phyloP scores from a whole-genome alignment of 805 yeast genomes.

The Lachancea meyersii region DNA sequence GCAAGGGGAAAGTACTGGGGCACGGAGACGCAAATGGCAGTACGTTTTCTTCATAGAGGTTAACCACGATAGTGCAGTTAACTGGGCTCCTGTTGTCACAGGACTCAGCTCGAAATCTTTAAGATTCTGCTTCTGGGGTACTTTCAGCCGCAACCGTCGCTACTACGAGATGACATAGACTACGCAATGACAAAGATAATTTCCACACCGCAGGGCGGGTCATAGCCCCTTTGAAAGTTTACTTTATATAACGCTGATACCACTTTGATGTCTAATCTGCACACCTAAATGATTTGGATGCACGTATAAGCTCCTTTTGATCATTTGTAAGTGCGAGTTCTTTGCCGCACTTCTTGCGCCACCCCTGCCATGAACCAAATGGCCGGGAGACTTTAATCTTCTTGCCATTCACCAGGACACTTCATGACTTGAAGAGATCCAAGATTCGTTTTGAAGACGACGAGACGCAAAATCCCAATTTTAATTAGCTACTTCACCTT shows the following conservation, averaged over 20 bases:
- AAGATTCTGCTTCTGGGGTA: slow-evolving; percentile 54
- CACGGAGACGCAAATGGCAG: slow-evolving; percentile 50
- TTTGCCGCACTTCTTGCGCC: too few species aligned
- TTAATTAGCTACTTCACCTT: slow-evolving; percentile 33
- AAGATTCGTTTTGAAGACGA: too few species aligned
- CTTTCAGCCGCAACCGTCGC: slow-evolving; percentile 42
- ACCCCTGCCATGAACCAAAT: too few species aligned
- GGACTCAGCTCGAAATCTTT: slow-evolving; percentile 42
- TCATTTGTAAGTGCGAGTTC: too few species aligned
- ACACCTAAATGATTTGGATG: too few species aligned
- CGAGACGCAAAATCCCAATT: background rate
- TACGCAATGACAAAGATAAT: slow-evolving; percentile 15
- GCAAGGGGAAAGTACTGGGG: background rate
- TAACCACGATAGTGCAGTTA: slow-evolving; percentile 23
- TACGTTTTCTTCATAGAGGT: slow-evolving; percentile 76
- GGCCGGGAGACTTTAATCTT: too few species aligned
- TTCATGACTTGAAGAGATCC: too few species aligned
- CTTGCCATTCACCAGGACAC: too few species aligned
- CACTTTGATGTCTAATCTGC: too few species aligned
- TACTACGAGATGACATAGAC: slow-evolving; percentile 30
- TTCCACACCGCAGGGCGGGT: background rate
- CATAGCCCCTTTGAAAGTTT: too few species aligned
- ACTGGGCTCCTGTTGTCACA: slow-evolving; percentile 33
- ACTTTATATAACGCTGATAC: too few species aligned
- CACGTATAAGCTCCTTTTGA: too few species aligned